These are phyloP conservation scores for Ustilago tritici DNA, from an alignment of 1,284 basidiomycete species.

Conservation along the genomic window DNA sequence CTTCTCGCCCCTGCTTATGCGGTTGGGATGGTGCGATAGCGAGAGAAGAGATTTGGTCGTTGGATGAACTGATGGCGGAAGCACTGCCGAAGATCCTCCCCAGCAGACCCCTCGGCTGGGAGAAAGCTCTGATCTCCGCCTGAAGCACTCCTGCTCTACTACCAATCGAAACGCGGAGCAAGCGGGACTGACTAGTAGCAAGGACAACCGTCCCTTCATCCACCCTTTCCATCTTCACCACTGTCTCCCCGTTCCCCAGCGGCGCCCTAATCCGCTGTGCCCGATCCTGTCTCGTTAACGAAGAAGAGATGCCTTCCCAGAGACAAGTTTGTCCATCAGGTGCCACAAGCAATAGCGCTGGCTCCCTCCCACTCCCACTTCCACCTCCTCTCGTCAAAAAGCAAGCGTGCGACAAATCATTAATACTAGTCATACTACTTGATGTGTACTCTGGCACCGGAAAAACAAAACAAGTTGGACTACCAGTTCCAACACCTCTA, in stretches of 20 bases:
- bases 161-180: slow-evolving; percentile 51
- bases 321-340: slow-evolving; percentile 50
- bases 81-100: slow-evolving; percentile 60
- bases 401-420: slow-evolving; percentile 41
- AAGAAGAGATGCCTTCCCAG: slow-evolving; percentile 59
- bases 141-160: slow-evolving; percentile 52
- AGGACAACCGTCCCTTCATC: slow-evolving; percentile 45
- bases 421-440: slow-evolving; percentile 29
- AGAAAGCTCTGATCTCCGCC: slow-evolving; percentile 50
- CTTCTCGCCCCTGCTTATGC: slow-evolving; percentile 38
- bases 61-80: slow-evolving; percentile 35
- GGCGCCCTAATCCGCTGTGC: slow-evolving; percentile 39
- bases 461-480: slow-evolving; percentile 59
- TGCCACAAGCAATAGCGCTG: slow-evolving; percentile 55
- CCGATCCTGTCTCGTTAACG: slow-evolving; percentile 40
- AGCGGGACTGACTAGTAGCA: slow-evolving; percentile 54
- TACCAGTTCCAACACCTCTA: slow-evolving; percentile 40
- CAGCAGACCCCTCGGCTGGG: slow-evolving; percentile 59
- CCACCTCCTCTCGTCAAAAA: slow-evolving; percentile 40
- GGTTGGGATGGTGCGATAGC: slow-evolving; percentile 45
- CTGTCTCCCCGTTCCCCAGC: slow-evolving; percentile 40
- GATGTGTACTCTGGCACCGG: slow-evolving; percentile 43
- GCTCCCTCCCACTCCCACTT: slow-evolving; percentile 35
- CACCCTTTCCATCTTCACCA: slow-evolving; percentile 47
- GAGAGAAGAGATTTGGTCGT: slow-evolving; percentile 49